Evolutionary conservation across 805 yeast species (phyloP).

Genomic region (Yarrowia alimentaria): DNA sequence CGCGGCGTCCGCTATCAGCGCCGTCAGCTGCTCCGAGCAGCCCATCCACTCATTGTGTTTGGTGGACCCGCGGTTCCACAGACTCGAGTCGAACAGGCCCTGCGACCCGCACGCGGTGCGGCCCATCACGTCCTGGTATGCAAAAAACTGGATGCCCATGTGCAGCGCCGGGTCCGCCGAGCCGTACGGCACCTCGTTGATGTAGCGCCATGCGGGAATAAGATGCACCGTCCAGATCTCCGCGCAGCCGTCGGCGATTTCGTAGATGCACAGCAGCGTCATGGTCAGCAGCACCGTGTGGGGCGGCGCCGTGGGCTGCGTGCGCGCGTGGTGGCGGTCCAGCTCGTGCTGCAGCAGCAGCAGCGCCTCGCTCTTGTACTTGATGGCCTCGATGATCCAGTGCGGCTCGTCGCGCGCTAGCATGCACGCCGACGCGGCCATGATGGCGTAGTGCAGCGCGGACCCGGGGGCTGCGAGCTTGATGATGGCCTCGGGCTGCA

Average conservation of each 20-base stretch:
- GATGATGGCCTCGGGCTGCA: slow-evolving; percentile 11
- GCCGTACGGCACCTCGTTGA: slow-evolving; percentile 19
- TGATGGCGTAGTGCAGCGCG: slow-evolving; percentile 17
- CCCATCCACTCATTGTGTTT: slow-evolving; percentile 24
- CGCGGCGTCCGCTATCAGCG: slow-evolving; percentile 11
- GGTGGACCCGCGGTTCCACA: slow-evolving; percentile 21
- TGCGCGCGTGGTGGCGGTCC: slow-evolving; percentile 12
- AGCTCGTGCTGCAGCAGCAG: slow-evolving; percentile 15
- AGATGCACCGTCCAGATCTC: slow-evolving; percentile 22
- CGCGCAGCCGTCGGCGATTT: slow-evolving; percentile 10
- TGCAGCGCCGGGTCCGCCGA: slow-evolving; percentile 20
- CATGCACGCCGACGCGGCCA: slow-evolving; percentile 18
- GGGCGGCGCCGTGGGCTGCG: slow-evolving; percentile 7
- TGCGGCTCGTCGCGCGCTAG: slow-evolving; percentile 14
- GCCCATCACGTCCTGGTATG: slow-evolving; percentile 26
- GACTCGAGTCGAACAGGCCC: slow-evolving; percentile 16
- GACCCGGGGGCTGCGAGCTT: slow-evolving; percentile 6
- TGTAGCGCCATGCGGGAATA: slow-evolving; percentile 23
- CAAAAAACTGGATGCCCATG: slow-evolving; percentile 24
- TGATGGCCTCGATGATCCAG: slow-evolving; percentile 24
- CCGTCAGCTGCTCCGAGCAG: slow-evolving; percentile 19
- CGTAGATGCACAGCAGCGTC: slow-evolving; percentile 16
- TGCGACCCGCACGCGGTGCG: slow-evolving; percentile 18
- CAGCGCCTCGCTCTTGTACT: slow-evolving; percentile 20
- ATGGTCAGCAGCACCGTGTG: slow-evolving; percentile 18